Percentiles rank a stretch among this genome's conserved stretches.
These are phyloP conservation scores for Angophora floribunda DNA, from an alignment of 345 rosid species.

Conservation along the genomic window DNA sequence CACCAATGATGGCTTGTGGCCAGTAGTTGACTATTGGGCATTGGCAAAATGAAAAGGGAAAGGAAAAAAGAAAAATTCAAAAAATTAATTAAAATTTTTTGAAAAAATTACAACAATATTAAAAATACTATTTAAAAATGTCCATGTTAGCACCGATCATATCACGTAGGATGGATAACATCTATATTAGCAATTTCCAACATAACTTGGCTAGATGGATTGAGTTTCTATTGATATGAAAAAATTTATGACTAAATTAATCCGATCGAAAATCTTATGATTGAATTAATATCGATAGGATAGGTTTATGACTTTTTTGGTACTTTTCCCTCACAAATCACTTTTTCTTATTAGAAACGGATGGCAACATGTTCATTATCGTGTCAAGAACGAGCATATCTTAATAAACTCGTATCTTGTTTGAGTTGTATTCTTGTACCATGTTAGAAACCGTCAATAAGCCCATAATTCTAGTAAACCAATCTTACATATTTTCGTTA, in stretches of 20 bases:
- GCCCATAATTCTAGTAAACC: not conserved
- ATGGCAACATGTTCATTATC: not conserved
- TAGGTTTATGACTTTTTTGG: not conserved
- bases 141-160: fast-evolving
- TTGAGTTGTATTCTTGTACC: not conserved
- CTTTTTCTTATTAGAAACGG: not conserved
- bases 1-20: fast-evolving
- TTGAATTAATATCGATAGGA: fast-evolving
- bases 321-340: not conserved
- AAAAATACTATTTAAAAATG: too few species aligned
- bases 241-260: fast-evolving
- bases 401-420: not conserved
- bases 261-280: too few species aligned
- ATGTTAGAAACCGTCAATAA: too few species aligned
- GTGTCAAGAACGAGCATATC: not conserved
- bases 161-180: fast-evolving
- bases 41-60: fast-evolving
- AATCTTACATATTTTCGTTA: not conserved
- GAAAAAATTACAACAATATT: too few species aligned
- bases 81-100: too few species aligned
- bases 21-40: too few species aligned
- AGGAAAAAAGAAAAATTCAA: too few species aligned
- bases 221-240: fast-evolving
- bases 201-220: fast-evolving
- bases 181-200: fast-evolving